These are phyloP conservation scores for Penicillium lagena DNA, from an alignment of 495 filamentous ascomycete species.

Conservation along the genomic window DNA sequence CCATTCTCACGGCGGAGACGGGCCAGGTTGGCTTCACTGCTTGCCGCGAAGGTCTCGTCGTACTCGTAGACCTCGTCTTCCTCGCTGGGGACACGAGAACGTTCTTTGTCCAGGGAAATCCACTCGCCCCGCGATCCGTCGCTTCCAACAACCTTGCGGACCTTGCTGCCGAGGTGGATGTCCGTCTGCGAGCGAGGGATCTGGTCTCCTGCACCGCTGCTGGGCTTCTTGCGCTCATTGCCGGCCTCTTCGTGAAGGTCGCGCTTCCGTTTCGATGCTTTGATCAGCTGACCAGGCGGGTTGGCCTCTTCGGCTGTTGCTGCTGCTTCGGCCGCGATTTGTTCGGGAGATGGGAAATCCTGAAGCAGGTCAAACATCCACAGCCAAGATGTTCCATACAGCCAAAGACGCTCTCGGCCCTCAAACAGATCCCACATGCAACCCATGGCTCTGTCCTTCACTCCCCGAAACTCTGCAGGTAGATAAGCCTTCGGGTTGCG, in stretches of 20 bases:
- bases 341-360: slow-evolving; percentile 51
- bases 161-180: slow-evolving; percentile 52
- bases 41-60: slow-evolving; percentile 26
- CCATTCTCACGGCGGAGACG: slow-evolving; percentile 27
- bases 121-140: slow-evolving; percentile 35
- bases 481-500: slow-evolving; percentile 70
- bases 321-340: slow-evolving; percentile 15
- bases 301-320: slow-evolving; percentile 17
- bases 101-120: slow-evolving; percentile 39
- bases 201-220: slow-evolving; percentile 53
- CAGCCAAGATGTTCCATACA: slow-evolving; percentile 78
- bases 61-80: slow-evolving; percentile 41
- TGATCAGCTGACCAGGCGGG: slow-evolving; percentile 12
- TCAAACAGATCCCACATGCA: slow-evolving; percentile 71
- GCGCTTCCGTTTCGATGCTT: slow-evolving; percentile 41
- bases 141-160: slow-evolving; percentile 39
- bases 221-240: slow-evolving; percentile 29
- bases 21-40: slow-evolving; percentile 25
- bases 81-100: slow-evolving; percentile 34
- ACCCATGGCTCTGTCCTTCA: slow-evolving; percentile 73
- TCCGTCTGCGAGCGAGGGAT: slow-evolving; percentile 53
- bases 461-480: slow-evolving; percentile 61
- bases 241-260: slow-evolving; percentile 28
- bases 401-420: slow-evolving; percentile 62
- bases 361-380: slow-evolving; percentile 86